These are phyloP conservation scores for Myriosclerotinia curreyana DNA, from an alignment of 2,329 filamentous ascomycete species.

Conservation along the genomic window DNA sequence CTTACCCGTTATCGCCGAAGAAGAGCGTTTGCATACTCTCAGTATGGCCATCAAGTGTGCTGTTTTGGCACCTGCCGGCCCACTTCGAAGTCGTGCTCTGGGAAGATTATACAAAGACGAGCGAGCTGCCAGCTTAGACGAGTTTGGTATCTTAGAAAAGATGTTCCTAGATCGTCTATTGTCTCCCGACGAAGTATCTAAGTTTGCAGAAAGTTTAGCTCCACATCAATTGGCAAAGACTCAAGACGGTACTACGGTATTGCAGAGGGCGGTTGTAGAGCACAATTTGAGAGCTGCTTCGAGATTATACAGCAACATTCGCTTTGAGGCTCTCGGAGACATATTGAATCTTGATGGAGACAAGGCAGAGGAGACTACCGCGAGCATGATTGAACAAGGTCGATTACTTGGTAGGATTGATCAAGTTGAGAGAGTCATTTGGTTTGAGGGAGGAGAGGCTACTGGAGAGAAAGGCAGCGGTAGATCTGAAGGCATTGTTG, in stretches of 20 bases:
- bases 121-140: slow-evolving; percentile 67
- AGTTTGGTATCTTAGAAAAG: slow-evolving; percentile 90
- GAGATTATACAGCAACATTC: slow-evolving; percentile 73
- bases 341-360: slow-evolving; percentile 76
- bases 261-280: slow-evolving; percentile 90
- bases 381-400: slow-evolving; percentile 93
- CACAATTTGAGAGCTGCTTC: slow-evolving; percentile 91
- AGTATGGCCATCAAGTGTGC: slow-evolving; percentile 87
- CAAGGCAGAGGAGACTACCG: slow-evolving; percentile 86
- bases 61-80: slow-evolving; percentile 87
- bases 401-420: slow-evolving; percentile 86
- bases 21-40: slow-evolving; percentile 81
- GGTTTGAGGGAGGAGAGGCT: slow-evolving; percentile 74
- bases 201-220: slow-evolving; percentile 75
- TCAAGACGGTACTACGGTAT: slow-evolving; percentile 85
- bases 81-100: slow-evolving; percentile 74
- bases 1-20: slow-evolving; percentile 73
- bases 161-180: slow-evolving; percentile 92
- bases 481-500: slow-evolving; percentile 60
- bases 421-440: slow-evolving; percentile 85
- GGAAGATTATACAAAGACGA: slow-evolving; percentile 93
- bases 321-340: slow-evolving; percentile 69
- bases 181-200: slow-evolving; percentile 74
- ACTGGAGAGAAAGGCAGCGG: slow-evolving; percentile 66
- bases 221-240: slow-evolving; percentile 90